Percentiles rank a stretch among this genome's conserved stretches.
Conservation (phyloP, 331 rosid species). For the Telfairia occidentalis region DNA sequence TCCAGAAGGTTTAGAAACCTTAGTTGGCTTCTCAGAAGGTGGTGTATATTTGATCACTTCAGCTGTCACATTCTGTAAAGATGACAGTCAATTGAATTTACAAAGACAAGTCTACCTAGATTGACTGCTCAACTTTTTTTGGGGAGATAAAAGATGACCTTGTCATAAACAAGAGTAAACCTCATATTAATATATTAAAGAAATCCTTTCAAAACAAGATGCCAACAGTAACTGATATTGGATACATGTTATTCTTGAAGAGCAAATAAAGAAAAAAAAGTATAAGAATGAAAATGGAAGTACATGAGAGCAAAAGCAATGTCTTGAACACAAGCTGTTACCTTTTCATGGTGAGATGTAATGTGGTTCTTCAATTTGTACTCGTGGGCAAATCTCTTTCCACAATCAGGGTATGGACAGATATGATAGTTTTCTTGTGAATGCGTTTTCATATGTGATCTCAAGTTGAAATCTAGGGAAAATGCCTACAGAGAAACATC, state of each 20-base stretch:
- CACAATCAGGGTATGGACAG: constrained; percentile 82
- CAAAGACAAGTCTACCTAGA: not conserved
- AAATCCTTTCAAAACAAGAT: not conserved
- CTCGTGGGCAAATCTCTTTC: constrained; percentile 94
- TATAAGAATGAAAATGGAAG: not conserved
- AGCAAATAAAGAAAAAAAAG: not conserved
- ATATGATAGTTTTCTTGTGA: constrained; percentile 93
- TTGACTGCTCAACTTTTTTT: not conserved
- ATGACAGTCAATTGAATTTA: not conserved
- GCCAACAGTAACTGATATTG: not conserved
- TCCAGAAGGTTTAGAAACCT: constrained; percentile 47
- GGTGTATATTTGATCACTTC: constrained; percentile 59
- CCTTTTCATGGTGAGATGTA: constrained; percentile 87
- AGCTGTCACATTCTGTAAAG: constrained; percentile 41
- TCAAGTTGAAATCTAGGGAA: constrained; percentile 76
- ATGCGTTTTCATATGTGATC: constrained; percentile 96
- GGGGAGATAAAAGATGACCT: not conserved
- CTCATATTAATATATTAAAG: not conserved
- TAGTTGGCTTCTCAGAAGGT: constrained; percentile 54
- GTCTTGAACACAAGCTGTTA: constrained; percentile 8
- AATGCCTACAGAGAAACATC: constrained; percentile 54
- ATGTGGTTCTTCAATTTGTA: constrained; percentile 92
- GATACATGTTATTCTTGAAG: not conserved
- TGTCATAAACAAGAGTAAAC: not conserved
- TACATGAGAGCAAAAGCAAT: not conserved